Evolutionary conservation across 2,329 filamentous ascomycete genomes (phyloP).

Genomic region (Sclerotinia minor): DNA sequence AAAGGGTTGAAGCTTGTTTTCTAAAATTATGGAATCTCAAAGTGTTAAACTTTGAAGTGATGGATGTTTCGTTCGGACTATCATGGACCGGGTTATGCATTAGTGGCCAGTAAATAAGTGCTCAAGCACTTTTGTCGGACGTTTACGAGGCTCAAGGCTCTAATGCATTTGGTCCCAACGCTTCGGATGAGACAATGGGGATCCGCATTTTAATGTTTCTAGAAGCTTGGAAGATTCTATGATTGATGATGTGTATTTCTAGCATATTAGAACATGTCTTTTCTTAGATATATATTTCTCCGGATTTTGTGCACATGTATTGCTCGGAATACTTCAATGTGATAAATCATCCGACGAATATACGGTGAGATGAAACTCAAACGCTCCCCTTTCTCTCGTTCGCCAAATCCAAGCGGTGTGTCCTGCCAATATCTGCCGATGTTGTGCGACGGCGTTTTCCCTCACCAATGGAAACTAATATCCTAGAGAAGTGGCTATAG

Average conservation of each 20-base stretch:
- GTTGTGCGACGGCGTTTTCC: not conserved
- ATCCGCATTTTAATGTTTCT: conserved; percentile 25
- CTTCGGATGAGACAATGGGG: conserved; percentile 20
- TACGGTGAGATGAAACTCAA: conserved; percentile 17
- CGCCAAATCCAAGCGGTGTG: conserved; percentile 16
- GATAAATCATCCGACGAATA: not conserved
- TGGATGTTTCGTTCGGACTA: conserved; percentile 21
- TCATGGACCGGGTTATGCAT: conserved; percentile 4
- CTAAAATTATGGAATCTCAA: conserved; percentile 10
- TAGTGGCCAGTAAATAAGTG: not conserved
- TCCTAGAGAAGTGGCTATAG: not conserved
- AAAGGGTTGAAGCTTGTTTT: conserved; percentile 19
- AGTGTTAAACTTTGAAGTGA: conserved; percentile 12
- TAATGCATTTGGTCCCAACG: conserved; percentile 21
- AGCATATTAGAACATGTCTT: not conserved
- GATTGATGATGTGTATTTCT: conserved; percentile 19
- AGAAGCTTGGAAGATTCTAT: conserved; percentile 17
- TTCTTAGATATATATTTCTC: not conserved
- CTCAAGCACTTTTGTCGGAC: conserved; percentile 5
- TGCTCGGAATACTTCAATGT: not conserved
- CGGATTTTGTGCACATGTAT: not conserved
- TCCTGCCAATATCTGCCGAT: not conserved
- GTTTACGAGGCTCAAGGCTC: conserved; percentile 19
- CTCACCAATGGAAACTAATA: not conserved
- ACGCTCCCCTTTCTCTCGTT: conserved; percentile 12